A percentile compares a stretch with the other conserved stretches of the same genome.
Conservation (phyloP, 1,284 basidiomycete species). For the Takashimella koratensis region DNA sequence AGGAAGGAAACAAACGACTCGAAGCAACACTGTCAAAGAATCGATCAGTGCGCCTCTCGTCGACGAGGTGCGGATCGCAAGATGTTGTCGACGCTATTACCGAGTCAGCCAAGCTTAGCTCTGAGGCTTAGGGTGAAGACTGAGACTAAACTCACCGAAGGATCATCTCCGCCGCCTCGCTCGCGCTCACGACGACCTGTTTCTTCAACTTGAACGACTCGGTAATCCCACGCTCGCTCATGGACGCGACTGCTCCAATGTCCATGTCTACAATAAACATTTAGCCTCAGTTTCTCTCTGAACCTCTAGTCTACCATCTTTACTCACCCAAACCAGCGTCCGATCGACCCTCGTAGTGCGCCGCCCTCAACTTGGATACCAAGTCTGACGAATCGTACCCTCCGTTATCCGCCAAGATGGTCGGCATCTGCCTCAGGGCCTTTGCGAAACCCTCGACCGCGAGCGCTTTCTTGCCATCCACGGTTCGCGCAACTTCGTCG, state of each 20-base stretch:
- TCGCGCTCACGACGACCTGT: slow-evolving; percentile 90
- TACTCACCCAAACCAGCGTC: slow-evolving; percentile 80
- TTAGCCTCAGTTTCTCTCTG: not conserved
- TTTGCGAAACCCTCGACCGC: slow-evolving; percentile 87
- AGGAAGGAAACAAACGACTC: not conserved
- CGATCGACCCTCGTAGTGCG: slow-evolving; percentile 82
- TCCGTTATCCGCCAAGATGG: slow-evolving; percentile 95
- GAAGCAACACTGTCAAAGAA: not conserved
- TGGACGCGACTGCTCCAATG: slow-evolving; percentile 75
- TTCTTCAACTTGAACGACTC: slow-evolving; percentile 97
- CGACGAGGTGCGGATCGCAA: slow-evolving; percentile 58
- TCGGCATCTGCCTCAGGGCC: slow-evolving; percentile 79
- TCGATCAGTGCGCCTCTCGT: slow-evolving; percentile 51
- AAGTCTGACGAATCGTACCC: slow-evolving; percentile 97
- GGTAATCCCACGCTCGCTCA: slow-evolving; percentile 82
- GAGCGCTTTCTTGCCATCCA: slow-evolving; percentile 92
- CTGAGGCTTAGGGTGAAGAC: too few species aligned
- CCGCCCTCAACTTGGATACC: slow-evolving; percentile 82
- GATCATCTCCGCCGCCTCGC: slow-evolving; percentile 98
- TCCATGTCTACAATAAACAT: slow-evolving; percentile 68
- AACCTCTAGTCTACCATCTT: not conserved
- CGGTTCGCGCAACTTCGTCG: slow-evolving; percentile 78
- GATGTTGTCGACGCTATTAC: slow-evolving; percentile 56
- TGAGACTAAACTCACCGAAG: slow-evolving; percentile 63
- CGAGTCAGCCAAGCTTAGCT: too few species aligned